These are phyloP conservation scores for Lodderomyces metapsilosis DNA, from an alignment of 1,139 yeast species.

Conservation along the genomic window DNA sequence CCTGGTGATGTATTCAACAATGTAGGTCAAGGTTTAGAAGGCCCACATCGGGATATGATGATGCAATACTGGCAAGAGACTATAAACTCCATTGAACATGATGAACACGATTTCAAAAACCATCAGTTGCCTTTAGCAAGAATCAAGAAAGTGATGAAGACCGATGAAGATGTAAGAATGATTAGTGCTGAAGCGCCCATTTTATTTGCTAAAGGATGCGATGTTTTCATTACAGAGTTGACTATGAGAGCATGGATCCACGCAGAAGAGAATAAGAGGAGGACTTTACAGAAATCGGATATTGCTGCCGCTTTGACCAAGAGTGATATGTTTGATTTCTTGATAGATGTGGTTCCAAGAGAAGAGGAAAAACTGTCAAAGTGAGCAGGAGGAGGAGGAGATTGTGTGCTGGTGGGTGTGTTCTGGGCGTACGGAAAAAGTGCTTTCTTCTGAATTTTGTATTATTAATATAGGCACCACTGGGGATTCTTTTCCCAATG, in stretches of 20 bases:
- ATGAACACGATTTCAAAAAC: slow-evolving; percentile 87
- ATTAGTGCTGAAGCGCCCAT: slow-evolving; percentile 98
- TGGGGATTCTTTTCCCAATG: too few relatives aligned
- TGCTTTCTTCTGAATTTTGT: too few relatives aligned
- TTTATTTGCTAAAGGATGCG: slow-evolving; percentile 95
- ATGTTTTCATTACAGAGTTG: slow-evolving; percentile 89
- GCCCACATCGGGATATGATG: slow-evolving; percentile 82
- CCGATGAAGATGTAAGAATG: slow-evolving; percentile 97
- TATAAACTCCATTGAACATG: slow-evolving; percentile 85
- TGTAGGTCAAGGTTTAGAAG: slow-evolving; percentile 89
- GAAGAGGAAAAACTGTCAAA: slow-evolving; percentile 63
- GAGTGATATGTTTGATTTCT: slow-evolving; percentile 94
- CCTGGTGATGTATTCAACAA: slow-evolving; percentile 79
- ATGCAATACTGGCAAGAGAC: slow-evolving; percentile 97
- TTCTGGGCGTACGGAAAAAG: too few relatives aligned
- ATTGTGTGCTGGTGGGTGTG: too few relatives aligned
- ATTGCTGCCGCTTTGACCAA: slow-evolving; percentile 94
- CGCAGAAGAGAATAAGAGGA: slow-evolving; percentile 91
- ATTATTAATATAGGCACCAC: too few relatives aligned
- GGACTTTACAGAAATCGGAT: slow-evolving; percentile 91
- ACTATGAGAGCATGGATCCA: slow-evolving; percentile 99
- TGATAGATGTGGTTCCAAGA: slow-evolving; percentile 93
- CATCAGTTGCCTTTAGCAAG: slow-evolving; percentile 94
- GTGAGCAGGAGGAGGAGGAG: background rate
- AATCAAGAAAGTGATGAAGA: slow-evolving; percentile 94